Evolutionary conservation across 495 filamentous ascomycete species (phyloP).

Genomic region (Penicillium alfredii): DNA sequence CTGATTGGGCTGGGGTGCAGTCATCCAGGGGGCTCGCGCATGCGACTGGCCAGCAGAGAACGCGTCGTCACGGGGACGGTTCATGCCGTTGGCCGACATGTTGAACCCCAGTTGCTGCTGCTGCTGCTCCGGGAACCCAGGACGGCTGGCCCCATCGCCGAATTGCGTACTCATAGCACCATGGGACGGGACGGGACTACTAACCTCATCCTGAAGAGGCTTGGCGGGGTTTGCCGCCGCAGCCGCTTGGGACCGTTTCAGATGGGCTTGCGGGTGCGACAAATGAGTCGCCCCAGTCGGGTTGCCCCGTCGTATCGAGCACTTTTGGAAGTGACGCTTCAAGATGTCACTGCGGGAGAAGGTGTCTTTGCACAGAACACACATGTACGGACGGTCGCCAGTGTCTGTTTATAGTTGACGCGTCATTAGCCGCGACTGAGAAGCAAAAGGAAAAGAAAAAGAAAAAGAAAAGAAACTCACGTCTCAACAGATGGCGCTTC

Average conservation of each 20-base stretch:
- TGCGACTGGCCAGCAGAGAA: slow-evolving; percentile 34
- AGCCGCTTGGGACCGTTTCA: slow-evolving; percentile 58
- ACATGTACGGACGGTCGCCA: slow-evolving; percentile 94
- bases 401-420: slow-evolving; percentile 57
- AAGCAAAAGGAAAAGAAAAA: slow-evolving; percentile 1
- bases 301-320: slow-evolving; percentile 89
- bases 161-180: slow-evolving; percentile 41
- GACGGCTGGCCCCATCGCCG: slow-evolving; percentile 38
- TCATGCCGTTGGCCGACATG: slow-evolving; percentile 45
- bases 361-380: slow-evolving; percentile 93
- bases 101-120: slow-evolving; percentile 43
- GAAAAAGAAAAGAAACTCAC: slow-evolving; percentile 53
- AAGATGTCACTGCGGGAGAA: slow-evolving; percentile 97
- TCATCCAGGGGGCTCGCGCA: slow-evolving; percentile 41
- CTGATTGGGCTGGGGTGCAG: slow-evolving; percentile 44
- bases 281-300: slow-evolving; percentile 88
- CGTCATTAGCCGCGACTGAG: slow-evolving; percentile 12
- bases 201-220: slow-evolving; percentile 45
- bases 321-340: slow-evolving; percentile 98
- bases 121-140: slow-evolving; percentile 40
- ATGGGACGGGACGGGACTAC: slow-evolving; percentile 40
- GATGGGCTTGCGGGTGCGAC: slow-evolving; percentile 81
- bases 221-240: slow-evolving; percentile 50
- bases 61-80: slow-evolving; percentile 36
- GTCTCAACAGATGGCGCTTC: slow-evolving; percentile 89